Evolutionary conservation across 2,329 filamentous ascomycete genomes (phyloP).

Genomic region (Penicillium sp.): DNA sequence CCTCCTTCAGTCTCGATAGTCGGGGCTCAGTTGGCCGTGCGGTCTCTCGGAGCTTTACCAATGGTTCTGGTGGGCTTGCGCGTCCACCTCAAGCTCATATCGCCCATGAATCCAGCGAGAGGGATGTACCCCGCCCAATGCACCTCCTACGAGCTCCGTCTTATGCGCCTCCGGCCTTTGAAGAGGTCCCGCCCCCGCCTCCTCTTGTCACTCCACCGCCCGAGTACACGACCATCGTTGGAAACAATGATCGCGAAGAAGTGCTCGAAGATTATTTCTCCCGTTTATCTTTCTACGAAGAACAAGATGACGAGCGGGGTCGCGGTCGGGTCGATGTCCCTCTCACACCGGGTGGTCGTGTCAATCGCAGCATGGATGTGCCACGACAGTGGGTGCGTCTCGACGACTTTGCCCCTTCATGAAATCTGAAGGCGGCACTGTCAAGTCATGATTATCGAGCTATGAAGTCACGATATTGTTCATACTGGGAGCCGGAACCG

Average conservation of each 20-base stretch:
- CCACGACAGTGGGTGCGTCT: constrained; percentile 50
- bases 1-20: constrained; percentile 16
- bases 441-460: constrained; percentile 15
- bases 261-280: constrained; percentile 81
- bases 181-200: constrained; percentile 71
- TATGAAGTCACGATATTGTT: constrained; percentile 22
- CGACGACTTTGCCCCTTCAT: constrained; percentile 26
- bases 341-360: constrained; percentile 56
- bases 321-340: constrained; percentile 51
- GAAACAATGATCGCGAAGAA: constrained; percentile 58
- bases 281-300: constrained; percentile 63
- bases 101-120: constrained; percentile 42
- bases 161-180: constrained; percentile 81
- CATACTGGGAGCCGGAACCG: constrained; percentile 8
- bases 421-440: constrained; percentile 1
- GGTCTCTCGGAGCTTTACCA: constrained; percentile 36
- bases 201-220: constrained; percentile 74
- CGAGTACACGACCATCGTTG: constrained; percentile 73
- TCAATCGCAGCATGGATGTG: constrained; percentile 61
- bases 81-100: constrained; percentile 48
- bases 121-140: constrained; percentile 60
- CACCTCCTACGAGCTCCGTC: constrained; percentile 78
- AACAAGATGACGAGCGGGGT: constrained; percentile 51
- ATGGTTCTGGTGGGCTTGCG: constrained; percentile 38
- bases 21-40: constrained; percentile 17